Base-by-base conservation (phyloP, 1,139 yeast genomes). In the Arxiozyma heterogenica region DNA sequence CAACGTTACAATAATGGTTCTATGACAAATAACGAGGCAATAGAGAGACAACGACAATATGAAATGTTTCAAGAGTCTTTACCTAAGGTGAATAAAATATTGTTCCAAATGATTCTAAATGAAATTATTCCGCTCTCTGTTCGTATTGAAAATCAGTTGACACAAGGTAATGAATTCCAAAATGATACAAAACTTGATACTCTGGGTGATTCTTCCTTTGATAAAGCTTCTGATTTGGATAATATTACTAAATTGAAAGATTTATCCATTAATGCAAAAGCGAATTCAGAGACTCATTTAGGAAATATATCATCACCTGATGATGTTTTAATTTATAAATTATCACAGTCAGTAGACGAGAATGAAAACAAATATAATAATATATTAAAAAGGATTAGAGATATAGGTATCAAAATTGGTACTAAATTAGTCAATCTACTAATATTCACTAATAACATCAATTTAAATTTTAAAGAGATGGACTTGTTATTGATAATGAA, bases 401-500 rank as follows among this genome's bases (percentile, higher is more conserved):
- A 73, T 17, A 80, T 83, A 55, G 98, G 97, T 0, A 86, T 76
- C 66, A 78, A 80, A 47, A 77, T 91, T 4, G 98, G 98, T 0
- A 73, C 77, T 44, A 83, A 89, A 52, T 69, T 91, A 39, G 80
- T 89, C 1, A 95, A 90, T 64, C 71, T 86, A 42, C 72, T 89
- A 55, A 78, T 90, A 46, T 85, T 83, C 62, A 78, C 79, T 57
- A 79, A 73, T 58, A 75, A 78, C 51, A 75, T 78, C 50, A 72
- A 72, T 52, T 69, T 67, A 56, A 70, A 71, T 34, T 61, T 74
- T 55, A 77, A 77, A 58, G 73, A 81, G 53, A 70, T 77, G 61
- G 93, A 86, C 58, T 75, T 85, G 23, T 70, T 91, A 50, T 93
- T 88, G 60, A 80, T 90, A 51, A 87, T 91, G 90, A 91, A 91